Conservation (phyloP, 164 flowering plant genomes). For the Stephania japonica region DNA sequence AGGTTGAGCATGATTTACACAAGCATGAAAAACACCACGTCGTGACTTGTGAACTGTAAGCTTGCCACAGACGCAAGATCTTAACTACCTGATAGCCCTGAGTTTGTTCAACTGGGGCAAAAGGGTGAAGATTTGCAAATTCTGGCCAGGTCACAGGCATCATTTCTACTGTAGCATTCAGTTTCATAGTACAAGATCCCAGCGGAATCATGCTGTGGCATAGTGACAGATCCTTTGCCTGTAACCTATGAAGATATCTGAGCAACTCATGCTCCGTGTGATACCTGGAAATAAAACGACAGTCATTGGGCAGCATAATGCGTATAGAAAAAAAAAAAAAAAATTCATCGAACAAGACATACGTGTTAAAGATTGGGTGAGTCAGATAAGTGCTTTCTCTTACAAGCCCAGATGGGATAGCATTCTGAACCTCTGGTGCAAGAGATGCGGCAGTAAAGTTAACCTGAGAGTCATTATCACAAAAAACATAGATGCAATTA, state of each 20-base stretch:
- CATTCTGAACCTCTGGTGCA: constrained; percentile 65
- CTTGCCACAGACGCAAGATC: background rate
- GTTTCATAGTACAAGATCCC: constrained; percentile 98
- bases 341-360: constrained; percentile 15
- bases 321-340: background rate
- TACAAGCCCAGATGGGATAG: constrained; percentile 59
- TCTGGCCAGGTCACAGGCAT: constrained; percentile 97
- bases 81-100: constrained; percentile 77
- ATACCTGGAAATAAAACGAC: constrained; percentile 37
- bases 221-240: constrained; percentile 85
- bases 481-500: background rate
- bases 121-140: constrained; percentile 82
- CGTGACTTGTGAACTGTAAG: background rate
- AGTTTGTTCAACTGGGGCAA: constrained; percentile 88
- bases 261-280: constrained; percentile 98
- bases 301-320: constrained; percentile 7
- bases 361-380: constrained; percentile 88
- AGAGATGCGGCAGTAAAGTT: constrained; percentile 85
- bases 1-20: constrained; percentile 4
- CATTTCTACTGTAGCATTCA: constrained; percentile 97
- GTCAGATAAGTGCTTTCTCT: constrained; percentile 81
- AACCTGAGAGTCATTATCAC: constrained; percentile 41
- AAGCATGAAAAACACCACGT: background rate
- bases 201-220: constrained; percentile 99
- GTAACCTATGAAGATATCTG: constrained; percentile 67